Conservation (phyloP, 2,329 filamentous ascomycete species). For the Pseudocercospora crystallina region DNA sequence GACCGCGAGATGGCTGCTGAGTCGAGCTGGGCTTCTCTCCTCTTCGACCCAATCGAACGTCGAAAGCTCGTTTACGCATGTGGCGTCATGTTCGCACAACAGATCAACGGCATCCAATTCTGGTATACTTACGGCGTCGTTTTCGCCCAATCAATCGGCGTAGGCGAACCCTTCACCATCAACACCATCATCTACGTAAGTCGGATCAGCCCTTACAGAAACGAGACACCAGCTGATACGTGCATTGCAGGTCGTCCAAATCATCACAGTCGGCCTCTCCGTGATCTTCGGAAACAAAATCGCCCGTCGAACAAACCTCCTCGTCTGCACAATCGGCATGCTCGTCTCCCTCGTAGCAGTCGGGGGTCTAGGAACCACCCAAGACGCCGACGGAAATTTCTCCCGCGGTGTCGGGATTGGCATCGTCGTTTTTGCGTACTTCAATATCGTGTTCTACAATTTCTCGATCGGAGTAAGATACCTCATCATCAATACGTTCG, state of each 20-base stretch:
- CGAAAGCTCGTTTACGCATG: conserved; percentile 48
- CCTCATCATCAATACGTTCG: background rate
- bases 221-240: background rate
- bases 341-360: conserved; percentile 20
- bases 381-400: conserved; percentile 18
- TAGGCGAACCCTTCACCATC: conserved; percentile 27
- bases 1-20: conserved; percentile 27
- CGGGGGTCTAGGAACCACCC: conserved; percentile 24
- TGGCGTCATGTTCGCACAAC: conserved; percentile 49
- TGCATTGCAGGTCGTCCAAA: too few relatives aligned
- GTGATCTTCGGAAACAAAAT: conserved; percentile 26
- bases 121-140: conserved; percentile 27
- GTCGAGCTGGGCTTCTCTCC: conserved; percentile 42
- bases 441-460: conserved; percentile 27
- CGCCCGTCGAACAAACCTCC: conserved; percentile 19
- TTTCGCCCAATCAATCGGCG: conserved; percentile 24
- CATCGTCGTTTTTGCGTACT: conserved; percentile 25
- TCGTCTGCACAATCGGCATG: conserved; percentile 24
- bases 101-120: conserved; percentile 52
- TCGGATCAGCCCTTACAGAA: background rate
- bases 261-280: conserved; percentile 22
- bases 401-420: conserved; percentile 20
- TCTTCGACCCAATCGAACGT: conserved; percentile 48
- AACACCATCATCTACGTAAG: conserved; percentile 26
- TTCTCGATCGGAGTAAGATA: conserved; percentile 21